phyloP scores from a whole-genome alignment of 768 basidiomycete genomes.

The Lactifluus subvellereus region DNA sequence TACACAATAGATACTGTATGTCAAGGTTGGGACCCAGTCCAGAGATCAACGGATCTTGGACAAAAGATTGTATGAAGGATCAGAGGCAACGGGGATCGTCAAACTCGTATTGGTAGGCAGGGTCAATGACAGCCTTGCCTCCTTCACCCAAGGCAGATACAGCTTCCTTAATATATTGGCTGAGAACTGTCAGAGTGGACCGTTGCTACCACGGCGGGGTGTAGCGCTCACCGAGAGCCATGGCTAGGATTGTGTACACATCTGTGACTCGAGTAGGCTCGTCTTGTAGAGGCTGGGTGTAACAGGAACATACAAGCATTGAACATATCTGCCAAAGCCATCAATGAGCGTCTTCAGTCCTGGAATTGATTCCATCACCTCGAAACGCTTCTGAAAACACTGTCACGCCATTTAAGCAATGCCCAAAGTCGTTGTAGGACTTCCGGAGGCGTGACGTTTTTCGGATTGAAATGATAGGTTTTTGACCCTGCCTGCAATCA shows the following conservation, averaged over 20 bases:
- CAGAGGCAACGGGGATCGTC: conserved; percentile 56
- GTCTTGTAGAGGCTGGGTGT: not conserved
- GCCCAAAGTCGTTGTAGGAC: conserved; percentile 51
- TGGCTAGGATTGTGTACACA: conserved; percentile 62
- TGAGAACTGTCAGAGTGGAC: conserved; percentile 26
- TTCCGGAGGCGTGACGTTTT: conserved; percentile 57
- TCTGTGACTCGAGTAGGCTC: conserved; percentile 31
- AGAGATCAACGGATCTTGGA: conserved; percentile 42
- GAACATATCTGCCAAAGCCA: conserved; percentile 53
- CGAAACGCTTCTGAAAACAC: conserved; percentile 45
- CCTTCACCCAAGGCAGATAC: conserved; percentile 53
- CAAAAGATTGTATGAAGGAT: conserved; percentile 68
- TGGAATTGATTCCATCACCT: conserved; percentile 62
- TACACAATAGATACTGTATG: conserved; percentile 24
- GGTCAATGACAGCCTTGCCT: conserved; percentile 64
- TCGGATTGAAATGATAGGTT: conserved; percentile 58
- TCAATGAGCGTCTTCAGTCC: conserved; percentile 54
- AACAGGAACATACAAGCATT: conserved; percentile 49
- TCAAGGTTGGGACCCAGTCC: not conserved
- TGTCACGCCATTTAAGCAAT: conserved; percentile 60
- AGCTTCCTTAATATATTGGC: conserved; percentile 55
- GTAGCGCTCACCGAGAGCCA: conserved; percentile 44
- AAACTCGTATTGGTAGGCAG: conserved; percentile 66
- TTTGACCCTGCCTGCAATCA: conserved; percentile 48
- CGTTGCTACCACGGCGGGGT: not conserved